Evolutionary conservation across 306 rosid genomes (phyloP), one percentile per base, ranked within the genome.

Genomic region (Dryas drummondii): DNA sequence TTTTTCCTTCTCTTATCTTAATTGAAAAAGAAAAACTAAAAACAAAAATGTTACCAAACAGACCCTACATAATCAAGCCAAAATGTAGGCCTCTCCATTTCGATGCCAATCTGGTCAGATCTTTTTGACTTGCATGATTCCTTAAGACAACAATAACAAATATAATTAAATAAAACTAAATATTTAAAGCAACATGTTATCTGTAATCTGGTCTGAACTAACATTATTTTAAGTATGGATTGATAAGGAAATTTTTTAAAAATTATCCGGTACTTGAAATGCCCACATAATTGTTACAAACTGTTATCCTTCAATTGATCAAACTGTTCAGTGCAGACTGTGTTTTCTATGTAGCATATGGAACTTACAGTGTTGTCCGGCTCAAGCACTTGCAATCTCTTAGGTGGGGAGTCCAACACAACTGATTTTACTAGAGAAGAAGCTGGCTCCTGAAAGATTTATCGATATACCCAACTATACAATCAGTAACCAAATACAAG

Each of bases 401-500:
- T 73, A 3, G 83, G 72, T 66, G 85, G 73, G 70, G 86, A 73
- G 73, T 57, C 82, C 44, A 15, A 54, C 27, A 78, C 79, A 13
- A 48, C 67, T 68, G 75, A 37, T 68, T 74, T 70, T 55, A 74
- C 89, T 70, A 46, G 61, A 77, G 86, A 76, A 73, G 81, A 76
- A 66, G 6, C 66, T 26, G 94, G 96, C 68, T 89, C 86, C 98
- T 91, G 91, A 74, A 82, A 79, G 74, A 77, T 78, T 78, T 72
- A 56, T 56, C 11, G 61, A 69, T 26, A 47, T 51, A 65, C 68
- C 17, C 14, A 58, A 48, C 13, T 4, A 58, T 47, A 59, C 44
- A 58, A 50, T 58, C 64, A 66, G 19, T 17, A 26, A 56, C 10
- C n/a, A 44, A 78, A 52, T 40, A 51, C 0, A 58, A n/a, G 40